Conservation (phyloP, 2,329 filamentous ascomycete species). For the Xylariaceae sp. region DNA sequence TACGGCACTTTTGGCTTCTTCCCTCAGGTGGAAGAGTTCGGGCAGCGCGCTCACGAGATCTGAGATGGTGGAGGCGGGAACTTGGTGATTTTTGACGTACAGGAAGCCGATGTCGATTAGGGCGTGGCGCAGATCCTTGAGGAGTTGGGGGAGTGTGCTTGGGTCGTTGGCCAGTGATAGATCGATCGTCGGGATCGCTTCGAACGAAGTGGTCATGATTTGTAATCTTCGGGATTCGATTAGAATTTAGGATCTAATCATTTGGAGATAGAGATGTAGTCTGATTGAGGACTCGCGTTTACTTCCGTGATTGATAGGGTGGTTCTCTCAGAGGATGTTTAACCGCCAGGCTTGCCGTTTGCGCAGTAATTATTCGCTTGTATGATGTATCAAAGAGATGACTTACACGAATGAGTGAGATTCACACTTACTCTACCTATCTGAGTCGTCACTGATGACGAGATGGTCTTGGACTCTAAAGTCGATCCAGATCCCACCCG, state of each 20-base stretch:
- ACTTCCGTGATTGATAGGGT: neutral
- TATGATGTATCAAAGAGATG: too few species aligned
- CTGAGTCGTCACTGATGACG: too few species aligned
- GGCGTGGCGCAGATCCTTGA: slow-evolving; percentile 43
- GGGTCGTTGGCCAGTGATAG: slow-evolving; percentile 41
- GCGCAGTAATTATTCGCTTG: too few species aligned
- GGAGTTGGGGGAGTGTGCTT: slow-evolving; percentile 34
- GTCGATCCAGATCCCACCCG: too few species aligned
- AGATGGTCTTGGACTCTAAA: too few species aligned
- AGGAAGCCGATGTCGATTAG: slow-evolving; percentile 51
- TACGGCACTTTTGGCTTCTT: slow-evolving; percentile 37
- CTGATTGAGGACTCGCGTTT: too few species aligned
- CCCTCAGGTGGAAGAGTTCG: slow-evolving; percentile 40
- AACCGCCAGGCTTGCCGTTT: too few species aligned
- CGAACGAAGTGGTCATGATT: slow-evolving; percentile 30
- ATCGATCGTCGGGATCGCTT: slow-evolving; percentile 46
- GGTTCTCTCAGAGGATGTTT: too few species aligned
- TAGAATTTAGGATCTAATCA: neutral
- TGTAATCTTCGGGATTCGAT: neutral
- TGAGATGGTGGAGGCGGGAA: slow-evolving; percentile 35
- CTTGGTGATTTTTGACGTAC: slow-evolving; percentile 48
- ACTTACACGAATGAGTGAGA: too few species aligned
- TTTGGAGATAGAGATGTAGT: neutral
- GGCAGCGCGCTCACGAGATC: slow-evolving; percentile 41
- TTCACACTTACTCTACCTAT: too few species aligned